Conservation (phyloP, 805 yeast species). For the Wickerhamiella shivajii region DNA sequence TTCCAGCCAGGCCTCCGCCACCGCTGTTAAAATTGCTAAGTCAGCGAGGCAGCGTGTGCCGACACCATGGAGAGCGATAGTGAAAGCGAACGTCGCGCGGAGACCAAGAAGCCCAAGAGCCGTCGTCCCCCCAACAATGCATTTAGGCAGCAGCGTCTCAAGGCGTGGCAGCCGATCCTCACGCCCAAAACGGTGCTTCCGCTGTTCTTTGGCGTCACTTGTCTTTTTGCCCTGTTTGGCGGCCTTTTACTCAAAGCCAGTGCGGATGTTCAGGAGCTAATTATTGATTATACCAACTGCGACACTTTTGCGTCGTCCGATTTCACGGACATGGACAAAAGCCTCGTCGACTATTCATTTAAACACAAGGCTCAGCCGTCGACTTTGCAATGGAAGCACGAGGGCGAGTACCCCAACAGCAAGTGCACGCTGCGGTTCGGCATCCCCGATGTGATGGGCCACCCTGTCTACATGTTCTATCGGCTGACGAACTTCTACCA, state of each 20-base stretch:
- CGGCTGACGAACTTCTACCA: slow-evolving; percentile 82
- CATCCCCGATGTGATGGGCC: slow-evolving; percentile 52
- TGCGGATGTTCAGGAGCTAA: slow-evolving; percentile 59
- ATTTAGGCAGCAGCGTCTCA: slow-evolving; percentile 40
- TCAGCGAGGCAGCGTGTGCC: too few species aligned
- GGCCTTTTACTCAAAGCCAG: slow-evolving; percentile 69
- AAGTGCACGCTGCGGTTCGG: slow-evolving; percentile 59
- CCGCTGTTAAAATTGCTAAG: too few species aligned
- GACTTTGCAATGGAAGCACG: slow-evolving; percentile 53
- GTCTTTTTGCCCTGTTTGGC: slow-evolving; percentile 83
- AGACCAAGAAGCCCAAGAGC: slow-evolving; percentile 25
- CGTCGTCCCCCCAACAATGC: slow-evolving; percentile 32
- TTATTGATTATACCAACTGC: slow-evolving; percentile 67
- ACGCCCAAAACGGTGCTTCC: slow-evolving; percentile 89
- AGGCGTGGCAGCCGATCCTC: slow-evolving; percentile 74
- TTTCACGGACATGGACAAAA: slow-evolving; percentile 41
- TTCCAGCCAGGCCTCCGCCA: too few species aligned
- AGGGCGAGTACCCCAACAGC: slow-evolving; percentile 28
- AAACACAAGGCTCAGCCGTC: slow-evolving; percentile 26
- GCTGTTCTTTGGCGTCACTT: slow-evolving; percentile 52
- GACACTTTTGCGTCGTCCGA: slow-evolving; percentile 32
- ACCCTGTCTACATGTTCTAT: slow-evolving; percentile 68
- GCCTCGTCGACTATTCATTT: slow-evolving; percentile 49
- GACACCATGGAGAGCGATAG: slow-evolving; percentile 24
- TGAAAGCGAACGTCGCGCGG: slow-evolving; percentile 21